A percentile compares a stretch with the other conserved stretches of the same genome.
Conservation (phyloP, 2,329 filamentous ascomycete species). For the Ophiocordyceps camponoti-floridani region DNA sequence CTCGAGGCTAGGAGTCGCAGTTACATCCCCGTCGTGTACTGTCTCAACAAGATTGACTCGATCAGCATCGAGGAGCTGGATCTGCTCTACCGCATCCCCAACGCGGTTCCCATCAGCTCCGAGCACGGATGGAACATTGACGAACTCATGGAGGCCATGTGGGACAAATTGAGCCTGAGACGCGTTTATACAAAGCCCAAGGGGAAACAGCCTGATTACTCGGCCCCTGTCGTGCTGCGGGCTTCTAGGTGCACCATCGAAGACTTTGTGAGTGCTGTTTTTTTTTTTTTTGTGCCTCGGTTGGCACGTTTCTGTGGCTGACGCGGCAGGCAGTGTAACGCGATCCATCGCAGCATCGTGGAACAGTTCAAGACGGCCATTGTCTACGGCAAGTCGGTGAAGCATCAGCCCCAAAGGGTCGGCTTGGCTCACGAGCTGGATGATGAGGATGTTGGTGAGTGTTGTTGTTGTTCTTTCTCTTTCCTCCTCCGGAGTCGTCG, state of each 20-base stretch:
- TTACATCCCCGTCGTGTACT: slow-evolving; percentile 98
- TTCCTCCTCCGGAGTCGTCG: too few species aligned
- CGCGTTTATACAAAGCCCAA: slow-evolving; percentile 98
- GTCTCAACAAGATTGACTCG: slow-evolving; percentile 96
- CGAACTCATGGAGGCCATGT: slow-evolving; percentile 94
- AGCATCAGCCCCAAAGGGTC: slow-evolving; percentile 94
- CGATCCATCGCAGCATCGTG: slow-evolving; percentile 88
- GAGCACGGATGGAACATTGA: slow-evolving; percentile 98
- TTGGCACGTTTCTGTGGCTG: slow-evolving; percentile 4
- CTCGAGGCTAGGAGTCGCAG: slow-evolving; percentile 81
- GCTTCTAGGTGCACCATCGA: slow-evolving; percentile 75
- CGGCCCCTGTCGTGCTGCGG: slow-evolving; percentile 74
- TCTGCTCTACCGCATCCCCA: slow-evolving; percentile 87
- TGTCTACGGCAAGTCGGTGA: slow-evolving; percentile 94
- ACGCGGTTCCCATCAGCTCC: slow-evolving; percentile 91
- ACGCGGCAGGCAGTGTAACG: slow-evolving; percentile 59
- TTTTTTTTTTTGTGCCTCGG: slow-evolving; percentile 1
- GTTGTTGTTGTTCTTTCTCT: neutral
- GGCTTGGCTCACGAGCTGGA: slow-evolving; percentile 79
- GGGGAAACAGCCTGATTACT: slow-evolving; percentile 85
- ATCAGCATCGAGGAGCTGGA: slow-evolving; percentile 97
- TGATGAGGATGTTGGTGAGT: slow-evolving; percentile 91
- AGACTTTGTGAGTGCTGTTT: slow-evolving; percentile 63
- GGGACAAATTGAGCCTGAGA: slow-evolving; percentile 84
- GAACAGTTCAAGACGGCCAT: slow-evolving; percentile 92